Conservation (phyloP, 306 rosid species). For the Comarum palustre region DNA sequence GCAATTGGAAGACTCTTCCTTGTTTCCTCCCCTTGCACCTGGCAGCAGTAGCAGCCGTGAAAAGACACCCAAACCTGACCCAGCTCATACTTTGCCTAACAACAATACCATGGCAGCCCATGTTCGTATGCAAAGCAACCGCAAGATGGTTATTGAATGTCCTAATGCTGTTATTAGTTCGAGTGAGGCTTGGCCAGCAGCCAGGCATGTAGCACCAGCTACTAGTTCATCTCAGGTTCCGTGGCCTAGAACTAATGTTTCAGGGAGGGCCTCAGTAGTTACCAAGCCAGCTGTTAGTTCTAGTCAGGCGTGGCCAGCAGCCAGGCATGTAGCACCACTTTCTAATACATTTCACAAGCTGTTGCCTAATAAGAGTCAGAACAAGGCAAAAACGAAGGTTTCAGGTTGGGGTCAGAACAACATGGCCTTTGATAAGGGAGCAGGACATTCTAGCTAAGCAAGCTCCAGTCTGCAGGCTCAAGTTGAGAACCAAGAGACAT, state of each 20-base stretch:
- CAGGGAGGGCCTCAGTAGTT: neutral
- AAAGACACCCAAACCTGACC: neutral
- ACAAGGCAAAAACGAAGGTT: slow-evolving; percentile 34
- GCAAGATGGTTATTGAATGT: neutral
- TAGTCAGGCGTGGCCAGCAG: slow-evolving; percentile 50
- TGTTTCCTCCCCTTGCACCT: slow-evolving; percentile 66
- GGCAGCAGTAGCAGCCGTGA: neutral
- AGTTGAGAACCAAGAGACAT: neutral
- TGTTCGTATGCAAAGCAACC: neutral
- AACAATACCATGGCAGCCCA: neutral
- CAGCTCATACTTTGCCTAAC: neutral
- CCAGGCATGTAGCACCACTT: slow-evolving; percentile 45
- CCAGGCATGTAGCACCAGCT: slow-evolving; percentile 44
- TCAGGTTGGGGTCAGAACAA: slow-evolving; percentile 29
- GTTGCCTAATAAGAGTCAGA: slow-evolving; percentile 32
- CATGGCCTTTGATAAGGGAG: slow-evolving; percentile 17
- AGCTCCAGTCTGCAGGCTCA: neutral
- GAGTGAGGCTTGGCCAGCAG: slow-evolving; percentile 52
- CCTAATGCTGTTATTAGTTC: neutral
- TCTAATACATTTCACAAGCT: slow-evolving; percentile 37
- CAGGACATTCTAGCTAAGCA: slow-evolving; percentile 26
- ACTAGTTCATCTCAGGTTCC: neutral
- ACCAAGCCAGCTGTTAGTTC: neutral
- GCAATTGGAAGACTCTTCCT: slow-evolving; percentile 57
- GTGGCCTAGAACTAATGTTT: neutral